phyloP scores from a whole-genome alignment of 352 stramenopile genomes.

The Globisporangium nodosum region DNA sequence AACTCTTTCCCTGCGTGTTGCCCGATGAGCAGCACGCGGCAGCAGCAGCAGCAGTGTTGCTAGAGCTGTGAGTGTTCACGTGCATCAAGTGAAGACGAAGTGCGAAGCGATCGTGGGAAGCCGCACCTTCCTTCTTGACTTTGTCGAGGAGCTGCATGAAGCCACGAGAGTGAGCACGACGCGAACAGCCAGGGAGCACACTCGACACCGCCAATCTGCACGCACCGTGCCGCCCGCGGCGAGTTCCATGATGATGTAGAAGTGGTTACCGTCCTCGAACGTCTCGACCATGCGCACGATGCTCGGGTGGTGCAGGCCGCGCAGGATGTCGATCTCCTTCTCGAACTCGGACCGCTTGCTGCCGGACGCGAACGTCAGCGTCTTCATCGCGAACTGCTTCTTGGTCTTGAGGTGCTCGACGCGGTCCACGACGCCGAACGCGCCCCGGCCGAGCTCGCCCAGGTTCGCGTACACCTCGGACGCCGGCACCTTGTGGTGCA shows the following conservation, averaged over 20 bases:
- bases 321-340: constrained; percentile 71
- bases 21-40: background rate
- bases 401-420: constrained; percentile 65
- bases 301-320: constrained; percentile 71
- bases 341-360: constrained; percentile 68
- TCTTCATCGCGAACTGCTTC: constrained; percentile 77
- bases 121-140: constrained; percentile 35
- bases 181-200: background rate
- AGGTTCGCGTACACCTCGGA: constrained; percentile 43
- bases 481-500: constrained; percentile 58
- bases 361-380: constrained; percentile 52
- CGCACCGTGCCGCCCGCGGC: constrained; percentile 43
- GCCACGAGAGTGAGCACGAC: background rate
- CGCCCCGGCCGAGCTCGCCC: constrained; percentile 54
- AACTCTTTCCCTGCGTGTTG: constrained; percentile 26
- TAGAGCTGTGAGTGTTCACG: background rate
- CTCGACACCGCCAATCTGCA: background rate
- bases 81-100: background rate
- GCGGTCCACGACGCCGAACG: constrained; percentile 71
- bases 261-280: constrained; percentile 67
- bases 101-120: background rate
- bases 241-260: constrained; percentile 87
- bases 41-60: too few species aligned
- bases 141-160: constrained; percentile 43
- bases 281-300: constrained; percentile 81